Percentiles rank a stretch among this genome's conserved stretches.
These are phyloP conservation scores for Ophiobolus disseminans DNA, from an alignment of 2,329 filamentous ascomycete species.

Conservation along the genomic window DNA sequence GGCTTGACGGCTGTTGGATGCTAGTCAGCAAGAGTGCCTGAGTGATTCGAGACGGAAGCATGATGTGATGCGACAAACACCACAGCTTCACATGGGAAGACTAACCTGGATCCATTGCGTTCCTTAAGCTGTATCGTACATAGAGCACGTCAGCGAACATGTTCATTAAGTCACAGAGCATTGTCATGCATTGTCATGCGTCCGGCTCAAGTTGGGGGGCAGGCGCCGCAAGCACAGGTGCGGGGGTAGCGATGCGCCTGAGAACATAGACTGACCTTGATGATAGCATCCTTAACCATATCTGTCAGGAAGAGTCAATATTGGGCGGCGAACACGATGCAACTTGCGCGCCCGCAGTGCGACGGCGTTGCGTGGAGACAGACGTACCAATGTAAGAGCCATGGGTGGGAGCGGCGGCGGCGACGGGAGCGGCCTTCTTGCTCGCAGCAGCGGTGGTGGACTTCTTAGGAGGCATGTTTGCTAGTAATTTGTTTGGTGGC, in stretches of 20 bases:
- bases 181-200: constrained; percentile 28
- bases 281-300: constrained; percentile 76
- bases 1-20: constrained; percentile 66
- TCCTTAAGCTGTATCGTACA: constrained; percentile 68
- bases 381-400: constrained; percentile 69
- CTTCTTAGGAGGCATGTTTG: constrained; percentile 72
- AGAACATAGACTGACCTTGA: constrained; percentile 68
- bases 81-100: constrained; percentile 33
- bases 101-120: constrained; percentile 73
- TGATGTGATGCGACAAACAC: constrained; percentile 34
- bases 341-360: constrained; percentile 48
- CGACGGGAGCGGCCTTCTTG: constrained; percentile 62
- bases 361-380: constrained; percentile 56
- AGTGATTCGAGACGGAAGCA: constrained; percentile 31
- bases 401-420: constrained; percentile 60
- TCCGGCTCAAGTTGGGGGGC: constrained; percentile 41
- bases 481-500: constrained; percentile 30
- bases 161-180: constrained; percentile 11
- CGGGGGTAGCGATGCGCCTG: constrained; percentile 56
- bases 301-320: constrained; percentile 64
- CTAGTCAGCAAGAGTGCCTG: constrained; percentile 42
- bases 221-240: constrained; percentile 43
- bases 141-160: constrained; percentile 58
- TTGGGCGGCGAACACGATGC: constrained; percentile 59
- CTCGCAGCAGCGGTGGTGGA: constrained; percentile 59